phyloP scores from a whole-genome alignment of 441 rosid species.

The Arabidopsis hybrid region DNA sequence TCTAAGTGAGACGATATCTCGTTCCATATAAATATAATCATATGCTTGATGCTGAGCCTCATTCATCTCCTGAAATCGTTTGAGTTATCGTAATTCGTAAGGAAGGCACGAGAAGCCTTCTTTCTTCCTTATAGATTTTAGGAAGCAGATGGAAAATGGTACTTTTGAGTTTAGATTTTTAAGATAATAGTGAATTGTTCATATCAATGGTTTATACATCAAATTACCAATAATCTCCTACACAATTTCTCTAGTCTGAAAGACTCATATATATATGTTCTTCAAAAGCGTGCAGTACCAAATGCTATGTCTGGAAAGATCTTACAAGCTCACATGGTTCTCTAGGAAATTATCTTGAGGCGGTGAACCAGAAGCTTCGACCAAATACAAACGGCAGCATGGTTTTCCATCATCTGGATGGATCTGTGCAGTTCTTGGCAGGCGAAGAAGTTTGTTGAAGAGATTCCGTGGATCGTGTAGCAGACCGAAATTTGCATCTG shows the following conservation, averaged over 20 bases:
- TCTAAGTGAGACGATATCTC: not conserved
- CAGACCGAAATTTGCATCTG: slow-evolving; percentile 90
- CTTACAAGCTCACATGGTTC: slow-evolving; percentile 33
- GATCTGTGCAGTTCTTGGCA: slow-evolving; percentile 75
- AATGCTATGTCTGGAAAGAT: slow-evolving; percentile 25
- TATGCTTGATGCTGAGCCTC: slow-evolving; percentile 8
- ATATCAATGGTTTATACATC: slow-evolving; percentile 39
- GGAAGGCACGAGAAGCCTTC: not conserved
- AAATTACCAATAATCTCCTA: slow-evolving; percentile 36
- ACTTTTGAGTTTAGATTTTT: not conserved
- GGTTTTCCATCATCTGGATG: slow-evolving; percentile 93
- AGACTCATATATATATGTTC: slow-evolving; percentile 31
- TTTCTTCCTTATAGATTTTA: not conserved
- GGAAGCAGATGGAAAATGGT: not conserved
- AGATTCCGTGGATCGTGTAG: slow-evolving; percentile 73
- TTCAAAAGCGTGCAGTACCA: slow-evolving; percentile 42
- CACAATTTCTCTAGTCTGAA: slow-evolving; percentile 24
- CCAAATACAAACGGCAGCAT: slow-evolving; percentile 88
- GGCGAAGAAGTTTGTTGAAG: slow-evolving; percentile 80
- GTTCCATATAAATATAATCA: not conserved
- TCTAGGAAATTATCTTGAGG: slow-evolving; percentile 49
- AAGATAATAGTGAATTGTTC: slow-evolving; percentile 33
- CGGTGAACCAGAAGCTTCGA: slow-evolving; percentile 84
- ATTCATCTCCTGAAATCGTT: slow-evolving; percentile 3
- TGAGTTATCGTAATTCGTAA: slow-evolving; percentile 4